Evolutionary conservation across 2,329 filamentous ascomycete genomes (phyloP), one percentile per base, ranked within the genome.

Genomic region (Arthroderma sp.): DNA sequence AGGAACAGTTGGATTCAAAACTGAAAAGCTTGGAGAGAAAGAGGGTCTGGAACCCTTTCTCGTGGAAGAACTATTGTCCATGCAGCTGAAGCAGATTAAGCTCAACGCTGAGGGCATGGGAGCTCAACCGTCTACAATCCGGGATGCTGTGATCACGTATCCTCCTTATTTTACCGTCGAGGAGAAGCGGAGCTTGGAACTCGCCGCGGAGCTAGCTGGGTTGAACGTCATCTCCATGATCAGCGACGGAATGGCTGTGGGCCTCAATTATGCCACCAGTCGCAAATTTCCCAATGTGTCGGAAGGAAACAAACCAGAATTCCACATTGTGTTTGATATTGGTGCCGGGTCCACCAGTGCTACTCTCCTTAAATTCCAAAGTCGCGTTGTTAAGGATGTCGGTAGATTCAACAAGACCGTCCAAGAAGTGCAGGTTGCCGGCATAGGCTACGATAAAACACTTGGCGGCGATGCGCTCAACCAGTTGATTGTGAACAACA

Each of bases 301-400:
- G 45, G 81, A 91, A 44, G 86, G 85, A 44, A 82, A 77, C 52
- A 87, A 87, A 68, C 82, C 91, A 0, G 91, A 98, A 65, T 78
- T 88, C 55, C 86, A 98, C 66, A 68, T 98, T 61, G 78, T 98
- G 29, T 98, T 91, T 59, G 91, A 98, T 61, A 96, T 98, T 88
- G 91, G 91, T 53, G 88, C 91, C 53, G 91, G 91, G 4, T 95
- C 86, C 38, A 84, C 89, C 30, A 94, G 86, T 55, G 89, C 89
- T 4, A 91, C 87, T 5, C 71, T 98, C 43, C 67, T 98, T 60
- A 83, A 81, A 56, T 94, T 98, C 67, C 88, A 95, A 63, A 83
- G 84, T 60, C 81, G 82, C 54, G 80, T 75, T 1, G 81, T 96
- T 50, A 98, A 96, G 72, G 89, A 95, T 55, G 68, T 89, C 45